Percentiles rank a stretch among this genome's conserved stretches.
Evolutionary conservation across 2,329 filamentous ascomycete genomes (phyloP).

Genomic region (Neocatenulostroma microsporum): DNA sequence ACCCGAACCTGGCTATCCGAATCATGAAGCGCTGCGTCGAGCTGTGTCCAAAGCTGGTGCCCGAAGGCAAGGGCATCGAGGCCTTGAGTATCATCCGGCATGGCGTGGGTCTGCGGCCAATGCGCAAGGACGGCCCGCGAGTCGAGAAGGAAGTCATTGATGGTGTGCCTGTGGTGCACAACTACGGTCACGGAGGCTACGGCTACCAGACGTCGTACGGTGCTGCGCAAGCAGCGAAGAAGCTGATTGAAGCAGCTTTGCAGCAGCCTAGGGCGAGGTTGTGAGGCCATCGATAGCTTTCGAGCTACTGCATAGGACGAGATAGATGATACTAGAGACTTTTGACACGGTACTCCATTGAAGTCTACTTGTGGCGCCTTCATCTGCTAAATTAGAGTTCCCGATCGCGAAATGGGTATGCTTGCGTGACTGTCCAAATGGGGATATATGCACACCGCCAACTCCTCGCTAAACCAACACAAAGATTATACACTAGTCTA

Average conservation of each 20-base stretch:
- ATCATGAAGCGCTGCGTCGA: constrained; percentile 75
- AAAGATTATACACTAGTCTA: constrained; percentile 21
- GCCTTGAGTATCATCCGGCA: constrained; percentile 70
- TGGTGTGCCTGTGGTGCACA: constrained; percentile 65
- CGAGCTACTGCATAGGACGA: too few species aligned
- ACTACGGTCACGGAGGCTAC: constrained; percentile 72
- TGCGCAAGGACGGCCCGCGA: constrained; percentile 63
- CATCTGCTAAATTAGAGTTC: too few species aligned
- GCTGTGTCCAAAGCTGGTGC: constrained; percentile 55
- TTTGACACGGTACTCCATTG: too few species aligned
- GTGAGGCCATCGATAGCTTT: too few species aligned
- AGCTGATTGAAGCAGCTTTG: constrained; percentile 31
- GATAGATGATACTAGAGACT: too few species aligned
- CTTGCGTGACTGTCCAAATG: too few species aligned
- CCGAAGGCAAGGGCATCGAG: constrained; percentile 58
- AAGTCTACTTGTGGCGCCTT: too few species aligned
- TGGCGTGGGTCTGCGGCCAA: constrained; percentile 72
- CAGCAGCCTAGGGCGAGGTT: constrained; percentile 9
- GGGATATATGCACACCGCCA: too few species aligned
- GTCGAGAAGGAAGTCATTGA: constrained; percentile 64
- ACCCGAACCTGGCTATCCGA: constrained; percentile 68
- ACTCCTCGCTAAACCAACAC: constrained; percentile 7
- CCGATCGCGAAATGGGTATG: too few species aligned
- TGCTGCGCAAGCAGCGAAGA: constrained; percentile 34
- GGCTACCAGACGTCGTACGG: constrained; percentile 54